Evolutionary conservation across 2,329 filamentous ascomycete genomes (phyloP).

Genomic region (Cercospora sesami): DNA sequence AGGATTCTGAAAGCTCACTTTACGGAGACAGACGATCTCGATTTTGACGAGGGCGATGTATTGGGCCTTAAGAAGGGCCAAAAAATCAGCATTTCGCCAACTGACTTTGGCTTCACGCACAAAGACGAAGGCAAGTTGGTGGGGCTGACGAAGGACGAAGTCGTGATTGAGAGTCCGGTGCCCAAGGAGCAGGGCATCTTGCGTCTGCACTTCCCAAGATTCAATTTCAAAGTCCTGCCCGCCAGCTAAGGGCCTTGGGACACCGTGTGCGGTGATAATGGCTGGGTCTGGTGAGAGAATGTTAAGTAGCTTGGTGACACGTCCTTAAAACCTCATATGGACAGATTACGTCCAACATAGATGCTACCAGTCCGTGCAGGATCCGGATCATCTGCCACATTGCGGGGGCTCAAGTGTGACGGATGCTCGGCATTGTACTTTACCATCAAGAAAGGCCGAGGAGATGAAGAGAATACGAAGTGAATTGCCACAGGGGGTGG

Average conservation of each 20-base stretch:
- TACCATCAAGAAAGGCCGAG: background rate
- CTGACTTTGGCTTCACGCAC: conserved; percentile 27
- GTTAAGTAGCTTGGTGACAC: background rate
- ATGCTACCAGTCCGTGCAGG: background rate
- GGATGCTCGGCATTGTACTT: background rate
- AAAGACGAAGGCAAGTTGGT: conserved; percentile 21
- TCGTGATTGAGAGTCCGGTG: conserved; percentile 20
- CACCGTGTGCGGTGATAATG: background rate
- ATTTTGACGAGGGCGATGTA: conserved; percentile 19
- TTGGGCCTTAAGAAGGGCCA: conserved; percentile 21
- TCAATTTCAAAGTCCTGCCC: conserved; percentile 27
- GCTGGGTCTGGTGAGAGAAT: background rate
- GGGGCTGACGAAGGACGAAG: conserved; percentile 22
- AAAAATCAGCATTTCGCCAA: conserved; percentile 19
- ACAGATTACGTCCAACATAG: background rate
- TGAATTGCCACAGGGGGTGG: background rate
- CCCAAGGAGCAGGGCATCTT: conserved; percentile 18
- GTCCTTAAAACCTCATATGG: background rate
- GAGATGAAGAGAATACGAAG: background rate
- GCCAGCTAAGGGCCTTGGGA: background rate
- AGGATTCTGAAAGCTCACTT: conserved; percentile 15
- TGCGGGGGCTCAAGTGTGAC: background rate
- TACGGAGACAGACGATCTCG: conserved; percentile 7
- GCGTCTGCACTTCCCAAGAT: conserved; percentile 25
- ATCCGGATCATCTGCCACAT: background rate